A percentile compares a stretch with the other conserved stretches of the same genome.
Evolutionary conservation across 352 stramenopile genomes (phyloP).

Genomic region (Phytophthora sansomeana): DNA sequence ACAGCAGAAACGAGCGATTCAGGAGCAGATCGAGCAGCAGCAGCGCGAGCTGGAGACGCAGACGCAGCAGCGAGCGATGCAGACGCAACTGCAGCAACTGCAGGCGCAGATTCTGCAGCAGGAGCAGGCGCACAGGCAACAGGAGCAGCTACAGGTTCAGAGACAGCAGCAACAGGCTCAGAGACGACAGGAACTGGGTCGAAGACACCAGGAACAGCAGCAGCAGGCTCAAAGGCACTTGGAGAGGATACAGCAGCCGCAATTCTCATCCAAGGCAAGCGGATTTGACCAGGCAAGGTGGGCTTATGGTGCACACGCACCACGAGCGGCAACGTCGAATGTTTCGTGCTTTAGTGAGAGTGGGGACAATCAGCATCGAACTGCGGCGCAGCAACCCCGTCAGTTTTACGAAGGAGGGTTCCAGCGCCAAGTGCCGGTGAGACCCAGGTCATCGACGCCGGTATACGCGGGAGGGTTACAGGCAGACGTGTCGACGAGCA

Average conservation of each 20-base stretch:
- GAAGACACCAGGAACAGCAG: slow-evolving; percentile 17
- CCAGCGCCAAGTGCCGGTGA: slow-evolving; percentile 6
- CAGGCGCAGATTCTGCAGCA: slow-evolving; percentile 25
- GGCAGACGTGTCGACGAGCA: neutral
- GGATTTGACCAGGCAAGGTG: slow-evolving; percentile 15
- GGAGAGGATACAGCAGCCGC: slow-evolving; percentile 20
- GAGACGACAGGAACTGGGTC: slow-evolving; percentile 10
- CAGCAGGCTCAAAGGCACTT: slow-evolving; percentile 19
- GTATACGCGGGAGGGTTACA: slow-evolving; percentile 7
- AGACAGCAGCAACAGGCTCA: slow-evolving; percentile 21
- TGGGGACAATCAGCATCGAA: neutral
- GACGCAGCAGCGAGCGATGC: neutral
- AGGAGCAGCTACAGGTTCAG: slow-evolving; percentile 26
- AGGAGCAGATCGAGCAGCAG: slow-evolving; percentile 30
- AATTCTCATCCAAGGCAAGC: slow-evolving; percentile 1
- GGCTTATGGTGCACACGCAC: slow-evolving; percentile 2
- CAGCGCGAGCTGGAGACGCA: slow-evolving; percentile 15
- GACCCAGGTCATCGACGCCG: neutral
- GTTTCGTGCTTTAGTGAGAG: neutral
- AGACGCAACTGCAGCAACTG: slow-evolving; percentile 30
- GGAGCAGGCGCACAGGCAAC: slow-evolving; percentile 4
- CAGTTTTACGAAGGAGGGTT: neutral
- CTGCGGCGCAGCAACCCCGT: neutral
- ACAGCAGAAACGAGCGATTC: slow-evolving; percentile 34
- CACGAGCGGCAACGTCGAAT: neutral